Percentiles rank a stretch among this genome's conserved stretches.
phyloP scores from a whole-genome alignment of 495 filamentous ascomycete genomes.

The Penicillium malachiteum region DNA sequence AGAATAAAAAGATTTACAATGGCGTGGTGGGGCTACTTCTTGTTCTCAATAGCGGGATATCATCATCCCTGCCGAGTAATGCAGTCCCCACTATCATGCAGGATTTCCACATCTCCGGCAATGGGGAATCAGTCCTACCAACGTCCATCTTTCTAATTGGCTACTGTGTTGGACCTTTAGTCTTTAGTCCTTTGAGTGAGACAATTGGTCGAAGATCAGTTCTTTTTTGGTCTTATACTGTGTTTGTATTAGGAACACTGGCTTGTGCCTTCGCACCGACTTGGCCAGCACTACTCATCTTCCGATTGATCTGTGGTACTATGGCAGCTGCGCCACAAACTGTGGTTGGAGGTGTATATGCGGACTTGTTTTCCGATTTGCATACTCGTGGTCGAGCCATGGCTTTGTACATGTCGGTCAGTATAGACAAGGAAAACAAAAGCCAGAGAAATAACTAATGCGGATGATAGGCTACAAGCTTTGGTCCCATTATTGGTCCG shows the following conservation, averaged over 20 bases:
- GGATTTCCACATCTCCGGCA: slow-evolving; percentile 36
- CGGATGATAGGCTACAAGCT: slow-evolving; percentile 53
- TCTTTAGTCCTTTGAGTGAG: slow-evolving; percentile 71
- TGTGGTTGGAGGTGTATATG: slow-evolving; percentile 70
- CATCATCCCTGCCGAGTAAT: slow-evolving; percentile 65
- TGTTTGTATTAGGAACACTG: slow-evolving; percentile 67
- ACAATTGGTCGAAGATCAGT: slow-evolving; percentile 65
- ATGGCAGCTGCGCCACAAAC: slow-evolving; percentile 67
- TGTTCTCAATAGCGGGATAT: slow-evolving; percentile 73
- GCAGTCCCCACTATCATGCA: slow-evolving; percentile 52
- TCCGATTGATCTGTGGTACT: slow-evolving; percentile 64
- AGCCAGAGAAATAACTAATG: too few species aligned
- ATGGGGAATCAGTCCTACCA: slow-evolving; percentile 60
- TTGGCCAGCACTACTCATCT: slow-evolving; percentile 64
- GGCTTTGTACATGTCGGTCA: slow-evolving; percentile 69
- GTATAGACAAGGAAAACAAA: slow-evolving; percentile 17
- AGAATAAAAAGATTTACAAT: slow-evolving; percentile 59
- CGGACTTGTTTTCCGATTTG: slow-evolving; percentile 65
- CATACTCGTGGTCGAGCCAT: slow-evolving; percentile 64
- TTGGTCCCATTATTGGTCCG: slow-evolving; percentile 66
- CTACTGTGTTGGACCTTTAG: slow-evolving; percentile 63
- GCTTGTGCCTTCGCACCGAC: slow-evolving; percentile 67
- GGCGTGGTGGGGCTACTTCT: slow-evolving; percentile 55
- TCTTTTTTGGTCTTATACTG: slow-evolving; percentile 58
- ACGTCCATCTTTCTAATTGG: slow-evolving; percentile 74